These are phyloP conservation scores for Saccharomyces hybrid DNA, from an alignment of 1,139 yeast genomes.

Conservation along the genomic window DNA sequence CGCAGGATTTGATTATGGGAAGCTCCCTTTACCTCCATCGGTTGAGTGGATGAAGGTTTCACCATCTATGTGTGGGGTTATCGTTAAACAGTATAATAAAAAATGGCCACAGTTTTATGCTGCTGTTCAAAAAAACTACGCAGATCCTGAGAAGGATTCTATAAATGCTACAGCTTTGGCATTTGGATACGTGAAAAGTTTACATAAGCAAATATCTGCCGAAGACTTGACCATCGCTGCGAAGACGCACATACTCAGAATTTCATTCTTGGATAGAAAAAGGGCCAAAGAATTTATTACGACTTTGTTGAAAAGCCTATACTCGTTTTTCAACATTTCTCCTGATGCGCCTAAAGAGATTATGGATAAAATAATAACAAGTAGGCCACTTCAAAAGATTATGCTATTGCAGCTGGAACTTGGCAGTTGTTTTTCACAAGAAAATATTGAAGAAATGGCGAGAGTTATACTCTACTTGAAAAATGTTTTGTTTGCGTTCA, in stretches of 20 bases:
- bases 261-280: slow-evolving; percentile 17
- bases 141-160: slow-evolving; percentile 17
- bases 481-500: slow-evolving; percentile 31
- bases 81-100: slow-evolving; percentile 18
- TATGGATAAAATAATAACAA: slow-evolving; percentile 31
- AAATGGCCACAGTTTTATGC: slow-evolving; percentile 19
- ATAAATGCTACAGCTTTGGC: slow-evolving; percentile 30
- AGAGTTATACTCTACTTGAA: slow-evolving; percentile 28
- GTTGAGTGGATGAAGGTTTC: slow-evolving; percentile 29
- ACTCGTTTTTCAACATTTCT: slow-evolving; percentile 30
- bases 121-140: slow-evolving; percentile 13
- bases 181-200: slow-evolving; percentile 30
- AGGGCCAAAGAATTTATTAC: slow-evolving; percentile 28
- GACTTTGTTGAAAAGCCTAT: slow-evolving; percentile 24
- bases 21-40: slow-evolving; percentile 17
- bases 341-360: slow-evolving; percentile 32
- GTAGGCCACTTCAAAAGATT: slow-evolving; percentile 32
- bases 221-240: slow-evolving; percentile 32
- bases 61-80: slow-evolving; percentile 30
- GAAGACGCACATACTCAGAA: slow-evolving; percentile 24
- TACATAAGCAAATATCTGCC: slow-evolving; percentile 30
- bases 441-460: slow-evolving; percentile 29
- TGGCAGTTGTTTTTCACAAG: slow-evolving; percentile 24
- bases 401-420: slow-evolving; percentile 31
- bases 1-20: slow-evolving; percentile 25